Conservation (phyloP, 371 early-diverging fungal species). For the Mucor saturninus region DNA sequence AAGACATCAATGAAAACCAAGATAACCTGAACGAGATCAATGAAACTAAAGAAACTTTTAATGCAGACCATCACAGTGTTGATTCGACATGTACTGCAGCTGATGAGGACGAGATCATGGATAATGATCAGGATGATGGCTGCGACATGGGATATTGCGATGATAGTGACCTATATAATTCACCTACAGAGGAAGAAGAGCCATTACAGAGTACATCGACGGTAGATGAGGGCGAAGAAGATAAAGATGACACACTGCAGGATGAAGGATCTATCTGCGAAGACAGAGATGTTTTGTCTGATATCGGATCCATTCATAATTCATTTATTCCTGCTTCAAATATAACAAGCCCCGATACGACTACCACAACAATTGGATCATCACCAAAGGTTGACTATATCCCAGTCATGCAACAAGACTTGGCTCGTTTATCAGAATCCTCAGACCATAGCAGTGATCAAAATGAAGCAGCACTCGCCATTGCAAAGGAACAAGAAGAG, state of each 20-base stretch:
- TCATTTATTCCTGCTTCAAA: constrained; percentile 4
- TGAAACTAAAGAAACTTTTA: no score
- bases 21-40: not conserved
- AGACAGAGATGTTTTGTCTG: not conserved
- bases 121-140: no score
- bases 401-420: constrained; percentile 4
- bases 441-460: not conserved
- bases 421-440: not conserved
- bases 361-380: not conserved
- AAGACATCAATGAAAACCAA: not conserved
- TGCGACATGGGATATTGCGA: not conserved
- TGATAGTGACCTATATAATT: no score
- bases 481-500: no score
- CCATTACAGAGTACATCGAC: not conserved
- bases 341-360: not conserved
- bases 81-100: no score
- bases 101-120: no score
- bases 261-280: not conserved
- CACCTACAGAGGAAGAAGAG: no score
- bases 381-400: constrained; percentile 4
- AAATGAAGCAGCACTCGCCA: no score
- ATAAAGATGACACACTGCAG: not conserved
- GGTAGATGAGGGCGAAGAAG: not conserved
- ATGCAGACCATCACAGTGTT: no score
- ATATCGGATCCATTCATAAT: not conserved